Percentiles rank a stretch among this genome's conserved stretches.
Conservation (phyloP, 1,284 basidiomycete genomes). For the Ustilago lituana region DNA sequence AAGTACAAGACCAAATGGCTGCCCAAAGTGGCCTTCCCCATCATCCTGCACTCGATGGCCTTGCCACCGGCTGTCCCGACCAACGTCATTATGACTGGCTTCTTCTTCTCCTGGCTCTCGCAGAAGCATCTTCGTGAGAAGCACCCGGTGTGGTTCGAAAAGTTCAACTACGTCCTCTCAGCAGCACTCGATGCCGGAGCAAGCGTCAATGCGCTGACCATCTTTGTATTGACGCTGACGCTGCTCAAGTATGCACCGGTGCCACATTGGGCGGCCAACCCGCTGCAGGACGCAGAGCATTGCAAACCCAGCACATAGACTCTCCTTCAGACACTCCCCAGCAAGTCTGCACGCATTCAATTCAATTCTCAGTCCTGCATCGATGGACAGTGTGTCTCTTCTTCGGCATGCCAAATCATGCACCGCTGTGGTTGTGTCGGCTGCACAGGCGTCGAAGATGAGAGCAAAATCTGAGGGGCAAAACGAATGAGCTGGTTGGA, state of each 20-base stretch:
- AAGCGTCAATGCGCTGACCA: constrained; percentile 69
- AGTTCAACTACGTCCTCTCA: constrained; percentile 64
- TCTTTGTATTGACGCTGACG: constrained; percentile 68
- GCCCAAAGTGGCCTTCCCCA: constrained; percentile 69
- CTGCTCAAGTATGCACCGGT: constrained; percentile 55
- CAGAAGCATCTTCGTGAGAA: constrained; percentile 68
- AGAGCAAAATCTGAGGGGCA: no score
- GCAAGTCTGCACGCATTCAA: no score
- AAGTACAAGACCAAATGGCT: constrained; percentile 61
- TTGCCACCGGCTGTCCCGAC: constrained; percentile 67
- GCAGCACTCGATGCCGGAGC: constrained; percentile 70
- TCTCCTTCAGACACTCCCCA: no score
- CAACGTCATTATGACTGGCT: constrained; percentile 70
- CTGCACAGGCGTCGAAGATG: no score
- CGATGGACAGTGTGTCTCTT: no score
- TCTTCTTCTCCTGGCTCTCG: constrained; percentile 67
- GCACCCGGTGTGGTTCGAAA: constrained; percentile 62
- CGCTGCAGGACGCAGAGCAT: constrained; percentile 47
- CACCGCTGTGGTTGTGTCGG: no score
- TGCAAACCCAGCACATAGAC: constrained; percentile 28
- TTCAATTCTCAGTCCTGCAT: no score
- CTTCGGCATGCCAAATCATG: no score
- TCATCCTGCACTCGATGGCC: constrained; percentile 70
- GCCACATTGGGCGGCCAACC: constrained; percentile 52
- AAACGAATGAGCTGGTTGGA: constrained; percentile 15